Base-by-base conservation (phyloP, 1,139 yeast genomes). In the Geotrichum klebahnii region DNA sequence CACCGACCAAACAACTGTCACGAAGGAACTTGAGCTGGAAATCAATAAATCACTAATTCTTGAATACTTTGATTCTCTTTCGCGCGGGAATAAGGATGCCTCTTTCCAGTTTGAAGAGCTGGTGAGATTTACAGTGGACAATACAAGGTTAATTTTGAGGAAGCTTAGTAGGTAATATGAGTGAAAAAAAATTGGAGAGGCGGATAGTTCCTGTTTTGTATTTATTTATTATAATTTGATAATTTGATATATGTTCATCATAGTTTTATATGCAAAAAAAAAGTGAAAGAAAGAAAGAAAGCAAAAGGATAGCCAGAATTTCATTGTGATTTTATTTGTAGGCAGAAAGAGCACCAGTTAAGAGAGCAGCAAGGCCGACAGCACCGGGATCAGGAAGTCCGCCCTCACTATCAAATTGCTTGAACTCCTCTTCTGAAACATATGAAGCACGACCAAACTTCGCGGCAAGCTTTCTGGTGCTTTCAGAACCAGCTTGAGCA, bases 351-450 rank as follows among this genome's bases (percentile, higher is more conserved):
- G 64, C 56, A 1, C 68, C 68, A 44, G 59, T 50, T 24, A 66
- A 53, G 6, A 66, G 54, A 9, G 62, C 67, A 8, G 66, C 66
- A 29, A 70, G 56, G 2, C 74, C 74, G 43, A 69, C 58, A 1
- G 97, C 97, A 59, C 97, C 97, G 2, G 97, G 97, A 62, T 90
- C 97, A 1, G 96, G 96, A 36, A 89, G 76, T 14, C 78, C 79
- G 37, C 69, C 66, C 50, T 66, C 71, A 41, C 58, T 61, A 28
- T 66, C 65, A 48, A 71, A 72, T 43, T 67, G 68, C 44, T 64
- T 65, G 53, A 74, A 66, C 53, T 80, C 85, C 22, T 78, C 81
- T 55, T 79, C 79, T 53, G 75, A 75, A 14, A 90, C 97, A 63
- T 90, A 90, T 6, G 95, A 84, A 12, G 97, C 96, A 64, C 97